Conservation (phyloP, 2,329 filamentous ascomycete genomes). For the Fusarium foetens region DNA sequence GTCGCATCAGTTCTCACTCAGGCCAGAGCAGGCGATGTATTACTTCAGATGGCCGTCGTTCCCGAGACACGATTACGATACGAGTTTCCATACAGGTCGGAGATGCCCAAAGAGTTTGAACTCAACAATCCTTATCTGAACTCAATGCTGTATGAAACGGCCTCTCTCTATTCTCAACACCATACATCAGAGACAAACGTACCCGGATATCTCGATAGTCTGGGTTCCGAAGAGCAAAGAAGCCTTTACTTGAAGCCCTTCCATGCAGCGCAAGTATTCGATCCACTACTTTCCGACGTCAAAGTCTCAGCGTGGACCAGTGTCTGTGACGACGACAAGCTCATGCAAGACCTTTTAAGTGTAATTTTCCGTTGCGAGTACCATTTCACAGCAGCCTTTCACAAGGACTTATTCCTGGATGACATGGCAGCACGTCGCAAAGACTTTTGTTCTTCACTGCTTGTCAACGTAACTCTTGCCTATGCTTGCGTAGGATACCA, state of each 20-base stretch:
- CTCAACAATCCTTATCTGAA: slow-evolving; percentile 43
- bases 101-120: slow-evolving; percentile 33
- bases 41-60: slow-evolving; percentile 51
- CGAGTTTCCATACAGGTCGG: slow-evolving; percentile 50
- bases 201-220: background rate
- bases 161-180: slow-evolving; percentile 13
- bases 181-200: background rate
- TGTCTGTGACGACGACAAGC: slow-evolving; percentile 48
- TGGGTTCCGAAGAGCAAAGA: slow-evolving; percentile 20
- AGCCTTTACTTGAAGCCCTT: slow-evolving; percentile 51
- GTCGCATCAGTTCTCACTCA: slow-evolving; percentile 47
- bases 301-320: slow-evolving; percentile 51
- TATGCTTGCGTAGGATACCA: slow-evolving; percentile 48
- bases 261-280: slow-evolving; percentile 49
- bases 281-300: slow-evolving; percentile 47
- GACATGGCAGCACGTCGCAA: slow-evolving; percentile 48
- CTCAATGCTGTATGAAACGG: slow-evolving; percentile 43
- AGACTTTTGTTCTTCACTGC: slow-evolving; percentile 53
- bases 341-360: slow-evolving; percentile 49
- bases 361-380: slow-evolving; percentile 50
- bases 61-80: slow-evolving; percentile 54
- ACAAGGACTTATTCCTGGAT: slow-evolving; percentile 54
- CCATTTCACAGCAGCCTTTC: slow-evolving; percentile 49
- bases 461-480: slow-evolving; percentile 53
- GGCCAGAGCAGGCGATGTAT: slow-evolving; percentile 49